Evolutionary conservation across 2,329 filamentous ascomycete species (phyloP).

Genomic region (Hypoxylon sp.): DNA sequence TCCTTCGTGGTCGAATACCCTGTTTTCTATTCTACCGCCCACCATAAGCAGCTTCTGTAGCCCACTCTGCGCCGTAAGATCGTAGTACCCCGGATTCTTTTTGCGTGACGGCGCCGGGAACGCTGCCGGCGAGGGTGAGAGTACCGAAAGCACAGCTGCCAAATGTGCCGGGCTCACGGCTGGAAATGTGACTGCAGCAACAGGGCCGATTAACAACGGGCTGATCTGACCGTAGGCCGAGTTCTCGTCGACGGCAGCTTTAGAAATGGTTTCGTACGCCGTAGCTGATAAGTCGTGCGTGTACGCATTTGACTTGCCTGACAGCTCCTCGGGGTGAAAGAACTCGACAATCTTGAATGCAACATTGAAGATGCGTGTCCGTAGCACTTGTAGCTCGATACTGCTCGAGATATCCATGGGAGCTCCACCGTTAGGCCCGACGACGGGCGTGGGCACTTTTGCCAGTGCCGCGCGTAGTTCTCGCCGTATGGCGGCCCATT

Average conservation of each 20-base stretch:
- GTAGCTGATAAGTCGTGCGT: constrained; percentile 69
- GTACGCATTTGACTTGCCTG: constrained; percentile 58
- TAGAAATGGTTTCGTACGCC: constrained; percentile 66
- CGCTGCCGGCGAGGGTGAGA: constrained; percentile 77
- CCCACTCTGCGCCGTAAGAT: constrained; percentile 82
- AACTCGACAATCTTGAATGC: constrained; percentile 91
- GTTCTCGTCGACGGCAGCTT: constrained; percentile 51
- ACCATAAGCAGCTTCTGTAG: constrained; percentile 89
- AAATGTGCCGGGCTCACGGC: constrained; percentile 86
- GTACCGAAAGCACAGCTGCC: constrained; percentile 82
- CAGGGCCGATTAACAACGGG: constrained; percentile 83
- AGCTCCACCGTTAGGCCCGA: constrained; percentile 57
- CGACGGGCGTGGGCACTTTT: constrained; percentile 57
- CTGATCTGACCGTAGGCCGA: constrained; percentile 73
- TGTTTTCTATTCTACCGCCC: constrained; percentile 88
- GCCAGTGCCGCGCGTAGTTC: constrained; percentile 71
- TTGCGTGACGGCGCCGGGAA: constrained; percentile 85
- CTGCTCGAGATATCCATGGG: constrained; percentile 67
- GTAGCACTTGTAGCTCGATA: constrained; percentile 85
- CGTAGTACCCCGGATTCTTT: constrained; percentile 85
- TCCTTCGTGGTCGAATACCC: constrained; percentile 83
- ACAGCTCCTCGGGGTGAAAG: constrained; percentile 69
- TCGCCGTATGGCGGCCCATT: constrained; percentile 80
- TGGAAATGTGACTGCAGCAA: constrained; percentile 86
- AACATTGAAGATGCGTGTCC: constrained; percentile 89